These are phyloP conservation scores for Curvularia sp. DNA, from an alignment of 2,329 filamentous ascomycete species.

Conservation along the genomic window DNA sequence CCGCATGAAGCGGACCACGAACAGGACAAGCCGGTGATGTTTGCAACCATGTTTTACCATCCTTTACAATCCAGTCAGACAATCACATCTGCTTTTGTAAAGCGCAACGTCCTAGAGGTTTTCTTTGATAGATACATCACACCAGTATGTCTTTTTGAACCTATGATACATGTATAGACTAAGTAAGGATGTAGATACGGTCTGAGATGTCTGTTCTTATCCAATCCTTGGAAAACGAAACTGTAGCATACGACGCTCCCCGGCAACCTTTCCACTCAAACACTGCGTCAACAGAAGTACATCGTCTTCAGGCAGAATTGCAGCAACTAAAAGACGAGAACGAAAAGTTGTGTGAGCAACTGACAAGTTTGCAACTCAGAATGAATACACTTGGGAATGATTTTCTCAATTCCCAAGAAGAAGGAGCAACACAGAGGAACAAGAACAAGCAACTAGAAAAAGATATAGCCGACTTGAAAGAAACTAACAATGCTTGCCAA, in stretches of 20 bases:
- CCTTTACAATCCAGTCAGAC: neutral
- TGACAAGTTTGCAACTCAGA: neutral
- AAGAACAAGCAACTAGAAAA: neutral
- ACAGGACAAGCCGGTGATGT: neutral
- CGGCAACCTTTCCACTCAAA: neutral
- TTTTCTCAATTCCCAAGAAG: neutral
- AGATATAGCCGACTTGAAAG: neutral
- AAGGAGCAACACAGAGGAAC: neutral
- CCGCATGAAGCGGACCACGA: neutral
- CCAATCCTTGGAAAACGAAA: neutral
- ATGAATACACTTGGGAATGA: neutral
- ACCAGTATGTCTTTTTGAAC: neutral
- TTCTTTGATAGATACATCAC: neutral
- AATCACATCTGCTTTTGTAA: neutral
- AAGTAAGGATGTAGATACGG: neutral
- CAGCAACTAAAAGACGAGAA: neutral
- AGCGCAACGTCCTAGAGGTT: neutral
- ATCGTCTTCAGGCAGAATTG: neutral
- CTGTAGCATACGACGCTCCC: neutral
- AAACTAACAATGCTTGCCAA: neutral
- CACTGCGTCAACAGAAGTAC: neutral
- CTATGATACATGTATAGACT: neutral
- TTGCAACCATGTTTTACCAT: neutral
- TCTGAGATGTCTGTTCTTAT: neutral
- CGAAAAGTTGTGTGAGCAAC: neutral